A percentile compares a stretch with the other conserved stretches of the same genome.
Conservation (phyloP, 2,329 filamentous ascomycete species). For the Chalara sp. region DNA sequence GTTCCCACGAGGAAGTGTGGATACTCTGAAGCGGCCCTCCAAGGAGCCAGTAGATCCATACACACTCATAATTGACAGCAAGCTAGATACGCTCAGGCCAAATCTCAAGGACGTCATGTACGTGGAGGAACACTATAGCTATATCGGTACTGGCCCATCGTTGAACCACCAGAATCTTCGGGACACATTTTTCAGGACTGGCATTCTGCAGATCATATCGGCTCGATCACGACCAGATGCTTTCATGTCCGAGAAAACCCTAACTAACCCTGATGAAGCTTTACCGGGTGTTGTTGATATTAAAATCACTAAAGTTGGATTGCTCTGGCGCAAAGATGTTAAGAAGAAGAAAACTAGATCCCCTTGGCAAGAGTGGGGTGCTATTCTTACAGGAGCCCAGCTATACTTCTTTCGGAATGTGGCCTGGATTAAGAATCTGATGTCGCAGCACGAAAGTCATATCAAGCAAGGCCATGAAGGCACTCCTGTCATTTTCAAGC, state of each 20-base stretch:
- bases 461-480: conserved; percentile 70
- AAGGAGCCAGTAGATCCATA: conserved; percentile 95
- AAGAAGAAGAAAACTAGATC: conserved; percentile 94
- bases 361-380: conserved; percentile 98
- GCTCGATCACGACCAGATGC: conserved; percentile 89
- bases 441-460: conserved; percentile 81
- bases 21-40: conserved; percentile 55
- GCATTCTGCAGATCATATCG: conserved; percentile 90
- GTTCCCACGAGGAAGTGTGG: conserved; percentile 57
- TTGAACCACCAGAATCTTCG: conserved; percentile 79
- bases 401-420: conserved; percentile 95
- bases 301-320: conserved; percentile 91
- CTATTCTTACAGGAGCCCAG: conserved; percentile 91
- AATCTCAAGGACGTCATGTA: conserved; percentile 88
- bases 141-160: conserved; percentile 67
- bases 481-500: conserved; percentile 80
- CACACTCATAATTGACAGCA: conserved; percentile 84
- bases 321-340: conserved; percentile 87
- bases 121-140: conserved; percentile 86
- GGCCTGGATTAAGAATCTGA: conserved; percentile 83
- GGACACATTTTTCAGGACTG: conserved; percentile 84
- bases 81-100: conserved; percentile 74
- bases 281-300: conserved; percentile 94
- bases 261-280: conserved; percentile 77
- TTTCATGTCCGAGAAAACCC: conserved; percentile 83